A percentile compares a stretch with the other conserved stretches of the same genome.
These are phyloP conservation scores for Castanea crenata DNA, from an alignment of 306 rosid genomes.

Conservation along the genomic window DNA sequence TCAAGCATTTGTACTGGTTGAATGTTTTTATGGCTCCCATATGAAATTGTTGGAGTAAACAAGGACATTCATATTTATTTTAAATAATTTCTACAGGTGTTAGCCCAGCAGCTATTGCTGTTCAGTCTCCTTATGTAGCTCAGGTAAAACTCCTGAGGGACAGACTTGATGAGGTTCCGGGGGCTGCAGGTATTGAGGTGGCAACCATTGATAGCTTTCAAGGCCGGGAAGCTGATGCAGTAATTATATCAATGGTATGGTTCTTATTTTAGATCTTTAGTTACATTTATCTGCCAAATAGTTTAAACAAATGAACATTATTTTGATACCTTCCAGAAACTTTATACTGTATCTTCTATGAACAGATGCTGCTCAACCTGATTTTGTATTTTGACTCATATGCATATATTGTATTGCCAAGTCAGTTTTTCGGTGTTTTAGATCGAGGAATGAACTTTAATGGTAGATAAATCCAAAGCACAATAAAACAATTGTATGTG, in stretches of 20 bases:
- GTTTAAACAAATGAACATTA: not conserved
- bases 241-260: slow-evolving; percentile 81
- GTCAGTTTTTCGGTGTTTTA: not conserved
- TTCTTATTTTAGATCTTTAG: slow-evolving; percentile 7
- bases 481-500: not conserved
- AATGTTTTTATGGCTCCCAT: not conserved
- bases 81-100: slow-evolving; percentile 53
- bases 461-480: not conserved
- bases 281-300: not conserved
- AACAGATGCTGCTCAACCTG: not conserved
- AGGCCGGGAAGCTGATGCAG: slow-evolving; percentile 92
- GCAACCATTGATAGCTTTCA: slow-evolving; percentile 88
- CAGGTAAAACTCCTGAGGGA: slow-evolving; percentile 85
- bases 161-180: slow-evolving; percentile 67
- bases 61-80: slow-evolving; percentile 13
- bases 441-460: not conserved
- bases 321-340: not conserved
- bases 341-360: not conserved
- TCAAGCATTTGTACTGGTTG: not conserved
- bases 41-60: not conserved
- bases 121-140: slow-evolving; percentile 89
- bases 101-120: slow-evolving; percentile 63
- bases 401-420: not conserved
- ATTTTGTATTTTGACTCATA: not conserved
- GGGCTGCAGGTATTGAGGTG: slow-evolving; percentile 70